Percentiles rank a stretch among this genome's conserved stretches.
Conservation (phyloP, 139 green algal genomes). For the Coelastrella sp. region DNA sequence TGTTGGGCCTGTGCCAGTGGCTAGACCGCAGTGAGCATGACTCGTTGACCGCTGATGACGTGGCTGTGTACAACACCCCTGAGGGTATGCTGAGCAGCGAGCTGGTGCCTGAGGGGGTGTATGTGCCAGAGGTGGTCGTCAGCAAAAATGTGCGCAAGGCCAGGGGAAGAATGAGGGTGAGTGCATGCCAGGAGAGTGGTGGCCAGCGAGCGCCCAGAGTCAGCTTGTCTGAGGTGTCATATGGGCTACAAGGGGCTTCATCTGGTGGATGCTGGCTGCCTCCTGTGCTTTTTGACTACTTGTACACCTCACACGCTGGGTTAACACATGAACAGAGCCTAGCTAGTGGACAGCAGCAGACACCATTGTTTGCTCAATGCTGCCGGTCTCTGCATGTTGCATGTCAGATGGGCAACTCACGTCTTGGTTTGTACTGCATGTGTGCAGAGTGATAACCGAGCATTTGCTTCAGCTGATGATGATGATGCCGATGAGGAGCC, state of each 20-base stretch:
- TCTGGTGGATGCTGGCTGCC: too few relatives aligned
- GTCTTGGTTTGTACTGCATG: not conserved
- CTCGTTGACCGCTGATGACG: conserved; percentile 63
- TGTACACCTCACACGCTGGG: too few relatives aligned
- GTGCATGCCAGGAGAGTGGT: not conserved
- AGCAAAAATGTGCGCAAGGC: conserved; percentile 76
- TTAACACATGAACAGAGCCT: too few relatives aligned
- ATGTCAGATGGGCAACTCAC: too few relatives aligned
- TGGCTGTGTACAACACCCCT: conserved; percentile 74
- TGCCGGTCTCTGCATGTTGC: too few relatives aligned
- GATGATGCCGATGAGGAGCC: conserved; percentile 53
- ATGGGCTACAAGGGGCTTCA: too few relatives aligned
- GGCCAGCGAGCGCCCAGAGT: not conserved
- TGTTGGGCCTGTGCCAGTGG: conserved; percentile 50
- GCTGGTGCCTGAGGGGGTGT: conserved; percentile 59
- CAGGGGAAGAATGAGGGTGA: conserved; percentile 50
- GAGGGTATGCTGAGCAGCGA: conserved; percentile 68
- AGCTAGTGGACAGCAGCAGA: too few relatives aligned
- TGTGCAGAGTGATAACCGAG: conserved; percentile 53
- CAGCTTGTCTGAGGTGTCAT: too few relatives aligned
- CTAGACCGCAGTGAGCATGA: conserved; percentile 67
- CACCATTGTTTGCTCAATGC: too few relatives aligned
- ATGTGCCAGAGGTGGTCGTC: conserved; percentile 64
- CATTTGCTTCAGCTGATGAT: conserved; percentile 61
- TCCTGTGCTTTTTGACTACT: too few relatives aligned